Percentiles rank a stretch among this genome's conserved stretches.
These are phyloP conservation scores for Verticillium klebahnii DNA, from an alignment of 2,329 filamentous ascomycete genomes.

Conservation along the genomic window DNA sequence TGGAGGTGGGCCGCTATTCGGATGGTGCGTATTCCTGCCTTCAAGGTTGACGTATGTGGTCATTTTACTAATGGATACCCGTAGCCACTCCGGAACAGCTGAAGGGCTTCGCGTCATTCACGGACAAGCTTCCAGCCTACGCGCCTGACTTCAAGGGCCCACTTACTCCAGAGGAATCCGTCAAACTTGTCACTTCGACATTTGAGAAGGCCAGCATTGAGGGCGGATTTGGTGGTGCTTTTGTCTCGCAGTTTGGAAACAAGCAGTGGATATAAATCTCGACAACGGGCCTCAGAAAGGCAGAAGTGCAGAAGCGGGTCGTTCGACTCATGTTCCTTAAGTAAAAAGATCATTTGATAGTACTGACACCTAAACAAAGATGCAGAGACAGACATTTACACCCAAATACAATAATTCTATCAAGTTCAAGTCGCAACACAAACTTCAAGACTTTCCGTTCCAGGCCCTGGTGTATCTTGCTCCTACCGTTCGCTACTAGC, in stretches of 20 bases:
- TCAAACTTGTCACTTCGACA: slow-evolving; percentile 16
- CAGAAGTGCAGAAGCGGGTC: too few relatives aligned
- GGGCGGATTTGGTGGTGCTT: slow-evolving; percentile 41
- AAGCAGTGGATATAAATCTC: slow-evolving; percentile 43
- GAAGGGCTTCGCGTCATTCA: slow-evolving; percentile 17
- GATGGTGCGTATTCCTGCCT: slow-evolving; percentile 14
- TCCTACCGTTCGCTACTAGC: too few relatives aligned
- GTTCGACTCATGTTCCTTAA: too few relatives aligned
- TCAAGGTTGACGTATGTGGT: background rate
- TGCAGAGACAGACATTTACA: too few relatives aligned
- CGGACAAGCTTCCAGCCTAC: slow-evolving; percentile 27
- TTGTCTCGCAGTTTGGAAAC: slow-evolving; percentile 49
- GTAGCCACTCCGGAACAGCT: slow-evolving; percentile 21
- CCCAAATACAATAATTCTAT: too few relatives aligned
- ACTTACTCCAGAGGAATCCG: slow-evolving; percentile 28
- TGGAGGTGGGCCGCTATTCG: slow-evolving; percentile 31
- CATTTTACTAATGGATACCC: background rate
- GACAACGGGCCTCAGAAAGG: too few relatives aligned
- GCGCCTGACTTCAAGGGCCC: slow-evolving; percentile 34
- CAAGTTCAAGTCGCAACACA: too few relatives aligned
- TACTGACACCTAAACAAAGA: too few relatives aligned
- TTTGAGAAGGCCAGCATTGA: slow-evolving; percentile 41
- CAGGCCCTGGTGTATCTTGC: too few relatives aligned
- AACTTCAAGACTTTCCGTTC: too few relatives aligned
- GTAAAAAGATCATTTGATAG: too few relatives aligned